Evolutionary conservation across 2,329 filamentous ascomycete species (phyloP).

Genomic region (Diaporthe ilicicola): DNA sequence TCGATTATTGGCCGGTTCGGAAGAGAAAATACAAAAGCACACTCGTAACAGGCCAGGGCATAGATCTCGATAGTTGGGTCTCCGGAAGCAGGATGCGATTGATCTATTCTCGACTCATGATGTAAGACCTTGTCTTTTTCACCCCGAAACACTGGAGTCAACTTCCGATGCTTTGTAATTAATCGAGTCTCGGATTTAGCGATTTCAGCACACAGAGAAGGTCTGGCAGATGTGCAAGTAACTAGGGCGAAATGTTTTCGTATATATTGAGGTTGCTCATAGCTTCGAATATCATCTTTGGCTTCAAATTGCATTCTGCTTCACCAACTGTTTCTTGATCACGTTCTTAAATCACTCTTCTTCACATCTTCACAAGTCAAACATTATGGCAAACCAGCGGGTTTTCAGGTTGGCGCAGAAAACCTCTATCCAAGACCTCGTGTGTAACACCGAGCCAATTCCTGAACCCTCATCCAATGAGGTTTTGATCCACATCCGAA

Average conservation of each 20-base stretch:
- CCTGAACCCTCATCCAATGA: slow-evolving; percentile 39
- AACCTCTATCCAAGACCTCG: neutral
- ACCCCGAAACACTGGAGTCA: neutral
- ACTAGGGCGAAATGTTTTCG: neutral
- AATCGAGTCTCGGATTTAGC: neutral
- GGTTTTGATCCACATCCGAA: slow-evolving; percentile 43
- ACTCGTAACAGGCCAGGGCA: no score
- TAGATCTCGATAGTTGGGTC: no score
- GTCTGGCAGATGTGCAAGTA: neutral
- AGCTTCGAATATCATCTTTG: neutral
- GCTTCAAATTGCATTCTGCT: neutral
- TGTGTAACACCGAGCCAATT: slow-evolving; percentile 36
- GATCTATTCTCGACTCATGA: no score
- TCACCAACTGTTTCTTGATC: neutral
- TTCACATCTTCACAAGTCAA: neutral
- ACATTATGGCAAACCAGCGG: neutral
- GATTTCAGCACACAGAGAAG: neutral
- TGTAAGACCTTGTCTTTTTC: neutral
- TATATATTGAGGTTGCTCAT: neutral
- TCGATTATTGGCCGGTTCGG: no score
- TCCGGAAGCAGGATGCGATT: no score
- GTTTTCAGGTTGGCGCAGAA: neutral
- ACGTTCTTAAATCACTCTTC: neutral
- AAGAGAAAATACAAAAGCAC: no score
- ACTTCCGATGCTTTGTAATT: neutral